A percentile compares a stretch with the other conserved stretches of the same genome.
These are phyloP conservation scores for Paecilomyces formosus DNA, from an alignment of 2,329 filamentous ascomycete genomes.

Conservation along the genomic window DNA sequence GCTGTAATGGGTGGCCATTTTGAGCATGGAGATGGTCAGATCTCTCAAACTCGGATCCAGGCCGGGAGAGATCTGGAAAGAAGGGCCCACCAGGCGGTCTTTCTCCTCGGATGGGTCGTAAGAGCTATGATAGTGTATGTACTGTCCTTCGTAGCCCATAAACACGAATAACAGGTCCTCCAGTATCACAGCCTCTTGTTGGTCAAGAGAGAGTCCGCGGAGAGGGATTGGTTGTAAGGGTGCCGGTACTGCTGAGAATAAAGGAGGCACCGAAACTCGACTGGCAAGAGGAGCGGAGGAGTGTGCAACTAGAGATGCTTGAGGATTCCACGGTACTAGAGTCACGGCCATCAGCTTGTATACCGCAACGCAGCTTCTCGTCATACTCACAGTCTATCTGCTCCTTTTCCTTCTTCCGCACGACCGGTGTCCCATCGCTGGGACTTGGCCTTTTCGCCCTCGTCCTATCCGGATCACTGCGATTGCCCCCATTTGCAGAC, in stretches of 20 bases:
- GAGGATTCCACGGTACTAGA: constrained; percentile 63
- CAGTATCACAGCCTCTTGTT: constrained; percentile 78
- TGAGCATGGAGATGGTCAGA: constrained; percentile 79
- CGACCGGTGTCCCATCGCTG: constrained; percentile 17
- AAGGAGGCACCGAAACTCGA: constrained; percentile 54
- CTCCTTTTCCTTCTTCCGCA: constrained; percentile 26
- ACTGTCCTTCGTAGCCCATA: constrained; percentile 98
- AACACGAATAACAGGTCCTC: constrained; percentile 92
- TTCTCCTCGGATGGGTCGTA: constrained; percentile 83
- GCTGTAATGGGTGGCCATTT: constrained; percentile 88
- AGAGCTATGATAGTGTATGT: constrained; percentile 74
- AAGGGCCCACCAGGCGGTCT: constrained; percentile 74
- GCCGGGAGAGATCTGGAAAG: constrained; percentile 70
- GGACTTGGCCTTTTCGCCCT: constrained; percentile 19
- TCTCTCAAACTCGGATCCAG: constrained; percentile 88
- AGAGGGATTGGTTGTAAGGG: constrained; percentile 62
- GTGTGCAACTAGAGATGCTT: constrained; percentile 65
- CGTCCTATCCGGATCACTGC: constrained; percentile 26
- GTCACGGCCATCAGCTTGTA: constrained; percentile 6
- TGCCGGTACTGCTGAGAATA: constrained; percentile 60
- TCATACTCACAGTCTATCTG: constrained; percentile 20
- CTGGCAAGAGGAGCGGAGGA: constrained; percentile 66
- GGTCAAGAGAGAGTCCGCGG: constrained; percentile 64
- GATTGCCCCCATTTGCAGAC: constrained; percentile 20
- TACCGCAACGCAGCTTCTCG: neutral